Conservation (phyloP, 2,329 filamentous ascomycete species). For the Fusarium nanum region DNA sequence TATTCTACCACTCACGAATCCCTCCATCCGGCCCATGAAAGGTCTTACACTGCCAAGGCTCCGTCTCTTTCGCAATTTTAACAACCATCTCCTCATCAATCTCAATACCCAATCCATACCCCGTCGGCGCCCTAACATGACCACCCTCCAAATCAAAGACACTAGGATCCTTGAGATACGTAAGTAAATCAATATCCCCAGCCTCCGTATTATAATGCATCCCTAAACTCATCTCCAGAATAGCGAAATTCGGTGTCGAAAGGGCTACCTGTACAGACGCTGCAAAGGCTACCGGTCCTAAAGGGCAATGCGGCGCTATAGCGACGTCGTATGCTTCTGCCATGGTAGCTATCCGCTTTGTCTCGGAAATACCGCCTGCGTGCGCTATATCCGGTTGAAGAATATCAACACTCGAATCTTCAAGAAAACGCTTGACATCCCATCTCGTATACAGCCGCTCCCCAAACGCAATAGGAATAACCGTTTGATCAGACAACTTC, state of each 20-base stretch:
- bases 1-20: slow-evolving; percentile 21
- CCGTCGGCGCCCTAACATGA: slow-evolving; percentile 69
- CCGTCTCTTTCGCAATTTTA: slow-evolving; percentile 65
- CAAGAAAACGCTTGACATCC: slow-evolving; percentile 79
- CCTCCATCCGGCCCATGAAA: slow-evolving; percentile 23
- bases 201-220: slow-evolving; percentile 81
- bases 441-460: slow-evolving; percentile 78
- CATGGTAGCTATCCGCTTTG: slow-evolving; percentile 75
- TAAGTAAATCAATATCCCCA: slow-evolving; percentile 72
- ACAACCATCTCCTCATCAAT: slow-evolving; percentile 76
- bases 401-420: slow-evolving; percentile 75
- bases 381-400: slow-evolving; percentile 80
- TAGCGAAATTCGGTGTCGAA: slow-evolving; percentile 72
- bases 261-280: slow-evolving; percentile 76
- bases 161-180: slow-evolving; percentile 72
- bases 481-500: slow-evolving; percentile 46
- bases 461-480: slow-evolving; percentile 76
- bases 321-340: slow-evolving; percentile 79
- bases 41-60: slow-evolving; percentile 64
- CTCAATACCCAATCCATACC: slow-evolving; percentile 75
- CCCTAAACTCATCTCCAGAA: slow-evolving; percentile 82
- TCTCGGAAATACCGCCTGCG: slow-evolving; percentile 78
- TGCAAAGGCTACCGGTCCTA: slow-evolving; percentile 79
- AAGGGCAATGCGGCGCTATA: slow-evolving; percentile 77
- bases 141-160: slow-evolving; percentile 76